These are phyloP conservation scores for Fusarium beomiforme DNA, from an alignment of 2,329 filamentous ascomycete species.

Conservation along the genomic window DNA sequence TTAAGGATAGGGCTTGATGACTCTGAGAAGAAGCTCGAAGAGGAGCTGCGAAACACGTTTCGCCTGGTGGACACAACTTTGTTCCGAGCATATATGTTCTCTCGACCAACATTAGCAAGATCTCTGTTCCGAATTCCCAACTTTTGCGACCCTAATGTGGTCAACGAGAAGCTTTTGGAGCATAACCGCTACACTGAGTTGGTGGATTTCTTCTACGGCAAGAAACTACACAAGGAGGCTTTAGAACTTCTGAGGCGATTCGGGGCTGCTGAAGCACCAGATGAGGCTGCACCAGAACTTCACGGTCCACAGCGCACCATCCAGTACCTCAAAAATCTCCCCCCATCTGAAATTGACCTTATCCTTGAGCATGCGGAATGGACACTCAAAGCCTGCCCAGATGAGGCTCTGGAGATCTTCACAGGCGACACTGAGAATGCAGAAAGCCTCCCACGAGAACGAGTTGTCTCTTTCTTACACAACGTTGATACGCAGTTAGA, in stretches of 20 bases:
- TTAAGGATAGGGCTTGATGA: constrained; percentile 60
- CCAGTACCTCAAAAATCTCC: constrained; percentile 87
- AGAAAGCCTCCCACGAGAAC: constrained; percentile 83
- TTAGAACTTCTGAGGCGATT: constrained; percentile 85
- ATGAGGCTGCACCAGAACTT: constrained; percentile 65
- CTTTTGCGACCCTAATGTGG: constrained; percentile 95
- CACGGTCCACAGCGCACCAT: constrained; percentile 87
- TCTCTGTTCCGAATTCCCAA: constrained; percentile 95
- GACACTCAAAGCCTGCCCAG: constrained; percentile 78
- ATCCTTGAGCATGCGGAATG: constrained; percentile 92
- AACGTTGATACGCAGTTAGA: constrained; percentile 77
- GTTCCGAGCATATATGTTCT: constrained; percentile 95
- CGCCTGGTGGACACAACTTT: constrained; percentile 91
- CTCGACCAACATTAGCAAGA: constrained; percentile 82
- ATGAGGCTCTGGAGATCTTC: constrained; percentile 91
- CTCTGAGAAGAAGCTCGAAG: constrained; percentile 70
- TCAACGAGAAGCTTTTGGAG: constrained; percentile 91
- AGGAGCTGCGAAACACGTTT: constrained; percentile 79
- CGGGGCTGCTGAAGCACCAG: constrained; percentile 67
- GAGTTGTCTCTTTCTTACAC: constrained; percentile 78
- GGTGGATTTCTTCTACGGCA: constrained; percentile 97
- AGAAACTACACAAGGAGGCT: constrained; percentile 89
- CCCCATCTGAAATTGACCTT: constrained; percentile 87
- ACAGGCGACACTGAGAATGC: constrained; percentile 94
- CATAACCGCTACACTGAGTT: constrained; percentile 90